These are phyloP conservation scores for Melastoma candidum DNA, from an alignment of 441 rosid genomes.

Conservation along the genomic window DNA sequence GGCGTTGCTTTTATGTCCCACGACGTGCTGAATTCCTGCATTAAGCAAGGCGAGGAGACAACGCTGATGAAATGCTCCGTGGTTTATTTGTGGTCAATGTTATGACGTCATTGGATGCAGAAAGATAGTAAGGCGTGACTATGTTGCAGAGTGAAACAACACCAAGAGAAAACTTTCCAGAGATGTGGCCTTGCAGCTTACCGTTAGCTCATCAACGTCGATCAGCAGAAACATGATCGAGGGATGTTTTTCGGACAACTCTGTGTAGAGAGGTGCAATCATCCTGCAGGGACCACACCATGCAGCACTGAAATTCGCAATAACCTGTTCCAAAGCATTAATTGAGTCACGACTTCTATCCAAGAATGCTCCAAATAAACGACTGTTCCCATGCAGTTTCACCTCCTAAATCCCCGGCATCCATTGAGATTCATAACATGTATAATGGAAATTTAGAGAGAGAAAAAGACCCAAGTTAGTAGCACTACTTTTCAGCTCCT, in stretches of 20 bases:
- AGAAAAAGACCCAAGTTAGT: no score
- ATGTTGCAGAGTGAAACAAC: background rate
- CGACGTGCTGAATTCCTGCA: constrained; percentile 51
- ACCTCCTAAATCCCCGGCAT: no score
- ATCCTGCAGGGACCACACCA: constrained; percentile 97
- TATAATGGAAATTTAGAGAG: no score
- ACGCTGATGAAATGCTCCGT: background rate
- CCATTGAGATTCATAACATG: no score
- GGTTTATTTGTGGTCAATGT: background rate
- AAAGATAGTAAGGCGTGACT: background rate
- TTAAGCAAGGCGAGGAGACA: background rate
- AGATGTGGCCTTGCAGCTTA: constrained; percentile 25
- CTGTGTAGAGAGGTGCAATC: constrained; percentile 67
- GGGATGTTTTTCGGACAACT: constrained; percentile 74
- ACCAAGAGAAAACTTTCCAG: background rate
- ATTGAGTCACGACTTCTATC: background rate
- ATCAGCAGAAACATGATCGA: constrained; percentile 73
- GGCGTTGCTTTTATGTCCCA: constrained; percentile 70
- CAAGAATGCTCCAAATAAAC: background rate
- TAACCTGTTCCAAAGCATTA: constrained; percentile 38
- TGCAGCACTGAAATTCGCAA: constrained; percentile 94
- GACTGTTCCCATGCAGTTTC: no score
- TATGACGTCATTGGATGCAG: no score
- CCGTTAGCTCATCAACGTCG: constrained; percentile 89
- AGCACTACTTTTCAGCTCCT: no score